Percentiles rank a stretch among this genome's conserved stretches.
Conservation (phyloP, 257 asterid species). For the Solanum paucissectum region DNA sequence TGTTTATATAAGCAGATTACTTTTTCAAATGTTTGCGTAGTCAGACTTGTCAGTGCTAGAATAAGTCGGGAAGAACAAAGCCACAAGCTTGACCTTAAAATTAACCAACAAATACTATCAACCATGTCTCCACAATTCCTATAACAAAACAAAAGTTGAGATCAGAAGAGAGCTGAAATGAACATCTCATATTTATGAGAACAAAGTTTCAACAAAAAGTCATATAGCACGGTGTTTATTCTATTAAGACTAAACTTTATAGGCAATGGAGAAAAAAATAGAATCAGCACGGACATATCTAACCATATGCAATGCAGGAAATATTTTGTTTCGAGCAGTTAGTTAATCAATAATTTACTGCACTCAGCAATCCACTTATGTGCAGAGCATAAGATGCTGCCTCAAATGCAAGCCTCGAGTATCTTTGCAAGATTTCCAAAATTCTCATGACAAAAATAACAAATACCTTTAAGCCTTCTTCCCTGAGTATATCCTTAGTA, state of each 20-base stretch:
- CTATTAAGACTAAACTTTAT: neutral
- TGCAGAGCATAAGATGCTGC: neutral
- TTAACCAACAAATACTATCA: neutral
- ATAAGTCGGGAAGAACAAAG: neutral
- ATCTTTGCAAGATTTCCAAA: neutral
- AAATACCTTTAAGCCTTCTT: constrained; percentile 80
- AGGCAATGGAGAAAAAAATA: neutral
- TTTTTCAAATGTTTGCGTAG: neutral
- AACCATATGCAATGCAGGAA: neutral
- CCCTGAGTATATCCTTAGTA: constrained; percentile 72
- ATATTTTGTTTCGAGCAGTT: neutral
- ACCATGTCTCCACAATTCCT: neutral
- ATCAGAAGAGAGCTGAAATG: neutral
- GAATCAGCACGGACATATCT: neutral
- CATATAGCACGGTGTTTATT: neutral
- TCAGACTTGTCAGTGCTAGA: neutral
- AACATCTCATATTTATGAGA: neutral
- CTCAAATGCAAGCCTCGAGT: neutral
- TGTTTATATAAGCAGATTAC: neutral
- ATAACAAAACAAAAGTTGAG: neutral
- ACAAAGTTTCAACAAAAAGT: neutral
- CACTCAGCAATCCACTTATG: neutral
- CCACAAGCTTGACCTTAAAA: neutral
- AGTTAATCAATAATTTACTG: neutral
- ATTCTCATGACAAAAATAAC: neutral